These are phyloP conservation scores for Albophoma yamanashiensis DNA, from an alignment of 2,329 filamentous ascomycete genomes.

Conservation along the genomic window DNA sequence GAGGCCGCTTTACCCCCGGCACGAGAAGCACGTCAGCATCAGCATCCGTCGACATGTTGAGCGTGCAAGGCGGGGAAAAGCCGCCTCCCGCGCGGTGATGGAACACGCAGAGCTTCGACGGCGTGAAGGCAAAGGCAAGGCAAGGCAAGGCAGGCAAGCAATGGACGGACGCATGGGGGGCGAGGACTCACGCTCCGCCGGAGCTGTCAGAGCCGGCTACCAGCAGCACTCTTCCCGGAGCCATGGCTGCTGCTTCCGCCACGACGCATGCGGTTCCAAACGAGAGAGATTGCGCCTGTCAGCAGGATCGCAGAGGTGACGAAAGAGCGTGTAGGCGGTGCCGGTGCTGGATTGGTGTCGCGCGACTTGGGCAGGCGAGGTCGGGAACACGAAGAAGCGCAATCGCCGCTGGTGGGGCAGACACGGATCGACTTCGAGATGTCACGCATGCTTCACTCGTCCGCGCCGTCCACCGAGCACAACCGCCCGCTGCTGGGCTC, in stretches of 20 bases:
- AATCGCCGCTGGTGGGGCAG: neutral
- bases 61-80: neutral
- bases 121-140: no score
- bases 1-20: conserved; percentile 52
- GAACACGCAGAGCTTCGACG: neutral
- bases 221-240: conserved; percentile 51
- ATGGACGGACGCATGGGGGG: neutral
- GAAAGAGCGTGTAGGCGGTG: neutral
- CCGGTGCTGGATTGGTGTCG: neutral
- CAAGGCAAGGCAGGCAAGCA: no score
- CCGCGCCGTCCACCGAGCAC: neutral
- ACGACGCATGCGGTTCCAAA: neutral
- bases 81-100: neutral
- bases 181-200: conserved; percentile 60
- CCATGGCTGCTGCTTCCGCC: conserved; percentile 17
- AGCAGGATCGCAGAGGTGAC: no score
- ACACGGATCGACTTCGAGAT: neutral
- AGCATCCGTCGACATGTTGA: neutral
- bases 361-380: neutral
- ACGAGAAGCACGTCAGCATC: neutral
- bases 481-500: no score
- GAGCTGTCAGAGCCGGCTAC: conserved; percentile 88
- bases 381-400: neutral
- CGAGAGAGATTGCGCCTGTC: neutral
- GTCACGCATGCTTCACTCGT: neutral